Percentiles rank a stretch among this genome's conserved stretches.
Conservation (phyloP, 352 stramenopile species). For the Pythium graminicola region DNA sequence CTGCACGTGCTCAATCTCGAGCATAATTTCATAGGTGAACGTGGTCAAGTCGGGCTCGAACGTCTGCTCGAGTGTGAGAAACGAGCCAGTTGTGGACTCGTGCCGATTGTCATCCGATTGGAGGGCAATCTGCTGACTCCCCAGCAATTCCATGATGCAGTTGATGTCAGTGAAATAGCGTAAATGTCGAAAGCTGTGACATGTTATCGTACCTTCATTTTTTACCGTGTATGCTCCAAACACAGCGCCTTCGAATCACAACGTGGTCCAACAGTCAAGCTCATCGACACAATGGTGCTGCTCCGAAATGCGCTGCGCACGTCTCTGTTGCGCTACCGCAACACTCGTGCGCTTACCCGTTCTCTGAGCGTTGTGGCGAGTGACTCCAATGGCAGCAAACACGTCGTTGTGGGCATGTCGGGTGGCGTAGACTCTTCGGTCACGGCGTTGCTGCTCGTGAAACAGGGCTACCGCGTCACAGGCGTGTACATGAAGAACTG, state of each 20-base stretch:
- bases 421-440: constrained; percentile 98
- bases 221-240: neutral
- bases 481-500: constrained; percentile 99
- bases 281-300: neutral
- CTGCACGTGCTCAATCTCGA: constrained; percentile 23
- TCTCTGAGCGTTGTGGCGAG: too few relatives aligned
- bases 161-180: too few relatives aligned
- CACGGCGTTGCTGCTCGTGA: constrained; percentile 86
- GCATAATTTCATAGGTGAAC: constrained; percentile 32
- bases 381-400: constrained; percentile 33
- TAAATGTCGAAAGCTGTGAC: neutral
- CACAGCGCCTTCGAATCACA: neutral
- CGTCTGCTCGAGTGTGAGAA: constrained; percentile 1
- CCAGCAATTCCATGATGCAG: neutral
- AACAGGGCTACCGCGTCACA: constrained; percentile 88
- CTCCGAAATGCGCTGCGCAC: neutral
- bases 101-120: constrained; percentile 7
- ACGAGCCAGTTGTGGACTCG: too few relatives aligned
- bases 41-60: constrained; percentile 16
- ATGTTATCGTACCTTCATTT: neutral
- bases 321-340: too few relatives aligned
- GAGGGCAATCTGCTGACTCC: constrained; percentile 14
- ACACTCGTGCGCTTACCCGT: neutral
- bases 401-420: constrained; percentile 96
- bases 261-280: neutral